Evolutionary conservation across 2,329 filamentous ascomycete genomes (phyloP).

Genomic region (Cadophora luteo-olivacea): DNA sequence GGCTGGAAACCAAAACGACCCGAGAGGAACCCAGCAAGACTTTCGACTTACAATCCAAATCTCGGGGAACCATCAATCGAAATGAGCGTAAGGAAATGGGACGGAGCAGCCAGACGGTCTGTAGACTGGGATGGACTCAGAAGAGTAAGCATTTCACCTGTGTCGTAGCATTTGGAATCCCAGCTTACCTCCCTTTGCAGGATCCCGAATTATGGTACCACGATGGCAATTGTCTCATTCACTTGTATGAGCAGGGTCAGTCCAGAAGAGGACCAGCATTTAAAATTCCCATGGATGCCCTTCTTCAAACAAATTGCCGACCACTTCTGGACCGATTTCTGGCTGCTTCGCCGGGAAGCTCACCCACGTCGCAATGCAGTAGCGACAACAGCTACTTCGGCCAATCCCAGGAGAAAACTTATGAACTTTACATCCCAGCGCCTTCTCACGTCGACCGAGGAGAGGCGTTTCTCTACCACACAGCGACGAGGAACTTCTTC

Average conservation of each 20-base stretch:
- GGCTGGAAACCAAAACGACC: slow-evolving; percentile 34
- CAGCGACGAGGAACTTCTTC: slow-evolving; percentile 77
- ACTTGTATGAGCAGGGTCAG: slow-evolving; percentile 70
- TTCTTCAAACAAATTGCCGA: slow-evolving; percentile 64
- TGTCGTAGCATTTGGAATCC: background rate
- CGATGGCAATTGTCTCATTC: slow-evolving; percentile 72
- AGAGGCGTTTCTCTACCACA: slow-evolving; percentile 66
- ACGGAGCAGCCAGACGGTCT: slow-evolving; percentile 45
- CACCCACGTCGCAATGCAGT: slow-evolving; percentile 28
- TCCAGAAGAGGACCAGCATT: slow-evolving; percentile 73
- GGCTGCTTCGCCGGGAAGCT: slow-evolving; percentile 32
- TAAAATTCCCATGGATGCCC: slow-evolving; percentile 63
- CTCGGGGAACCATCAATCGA: slow-evolving; percentile 27
- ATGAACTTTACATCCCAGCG: slow-evolving; percentile 74
- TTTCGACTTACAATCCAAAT: slow-evolving; percentile 11
- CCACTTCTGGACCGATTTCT: slow-evolving; percentile 64
- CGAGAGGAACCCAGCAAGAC: slow-evolving; percentile 19
- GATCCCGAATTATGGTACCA: slow-evolving; percentile 75
- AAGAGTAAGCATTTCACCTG: slow-evolving; percentile 45
- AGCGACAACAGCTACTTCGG: slow-evolving; percentile 31
- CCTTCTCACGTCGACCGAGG: slow-evolving; percentile 59
- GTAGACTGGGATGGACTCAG: slow-evolving; percentile 52
- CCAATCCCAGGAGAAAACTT: slow-evolving; percentile 28
- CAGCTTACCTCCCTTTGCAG: slow-evolving; percentile 48
- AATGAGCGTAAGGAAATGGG: slow-evolving; percentile 46